Evolutionary conservation across 2,329 filamentous ascomycete species (phyloP).

Genomic region (Periconia sp.): DNA sequence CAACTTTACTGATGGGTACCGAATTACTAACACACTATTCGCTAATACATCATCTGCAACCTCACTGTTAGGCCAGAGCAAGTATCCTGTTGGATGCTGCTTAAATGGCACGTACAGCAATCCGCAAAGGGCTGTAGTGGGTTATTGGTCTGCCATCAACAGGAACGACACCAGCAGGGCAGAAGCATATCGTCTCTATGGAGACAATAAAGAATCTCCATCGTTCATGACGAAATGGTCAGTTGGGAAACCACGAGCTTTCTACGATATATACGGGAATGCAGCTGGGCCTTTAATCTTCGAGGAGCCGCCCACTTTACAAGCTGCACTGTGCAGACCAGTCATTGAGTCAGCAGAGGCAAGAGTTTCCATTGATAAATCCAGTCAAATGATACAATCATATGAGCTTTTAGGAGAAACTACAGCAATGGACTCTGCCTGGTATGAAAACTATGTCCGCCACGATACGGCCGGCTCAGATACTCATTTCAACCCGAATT

Average conservation of each 20-base stretch:
- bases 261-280: neutral
- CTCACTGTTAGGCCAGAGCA: neutral
- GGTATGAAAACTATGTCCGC: conserved; percentile 11
- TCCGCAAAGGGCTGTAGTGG: conserved; percentile 7
- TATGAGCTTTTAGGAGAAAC: conserved; percentile 5
- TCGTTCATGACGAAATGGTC: conserved; percentile 14
- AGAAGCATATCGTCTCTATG: no score
- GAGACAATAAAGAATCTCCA: no score
- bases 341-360: conserved; percentile 16
- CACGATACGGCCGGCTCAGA: conserved; percentile 2
- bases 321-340: conserved; percentile 16
- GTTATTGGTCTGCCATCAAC: conserved; percentile 15
- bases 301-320: conserved; percentile 8
- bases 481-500: conserved; percentile 1
- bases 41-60: conserved; percentile 5
- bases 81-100: conserved; percentile 9
- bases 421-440: conserved; percentile 1
- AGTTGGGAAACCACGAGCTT: conserved; percentile 1
- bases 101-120: conserved; percentile 9
- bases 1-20: conserved; percentile 4
- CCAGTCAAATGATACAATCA: conserved; percentile 5
- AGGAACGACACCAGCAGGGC: neutral
- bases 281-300: conserved; percentile 2
- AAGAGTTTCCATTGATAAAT: conserved; percentile 9
- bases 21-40: conserved; percentile 1